Conservation (phyloP, 148 eudicot genomes). For the Camellia sinensis region DNA sequence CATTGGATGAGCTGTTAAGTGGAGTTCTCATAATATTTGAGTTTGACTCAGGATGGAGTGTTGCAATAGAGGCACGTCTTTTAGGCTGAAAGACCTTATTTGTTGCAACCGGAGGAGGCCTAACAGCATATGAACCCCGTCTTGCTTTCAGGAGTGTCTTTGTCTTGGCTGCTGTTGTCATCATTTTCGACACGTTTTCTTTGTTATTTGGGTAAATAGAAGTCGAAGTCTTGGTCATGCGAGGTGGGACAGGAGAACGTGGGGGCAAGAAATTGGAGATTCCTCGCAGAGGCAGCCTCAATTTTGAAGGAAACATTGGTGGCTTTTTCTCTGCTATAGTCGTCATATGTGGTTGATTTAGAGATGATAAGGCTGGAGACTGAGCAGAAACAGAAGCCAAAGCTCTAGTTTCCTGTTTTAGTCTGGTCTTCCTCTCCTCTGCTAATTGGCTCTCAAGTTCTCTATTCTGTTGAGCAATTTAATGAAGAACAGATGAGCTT, state of each 20-base stretch:
- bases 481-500: background rate
- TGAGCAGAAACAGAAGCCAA: conserved; percentile 52
- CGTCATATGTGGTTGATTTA: conserved; percentile 40
- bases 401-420: conserved; percentile 68
- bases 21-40: conserved; percentile 32
- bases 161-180: conserved; percentile 23
- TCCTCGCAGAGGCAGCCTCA: conserved; percentile 68
- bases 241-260: conserved; percentile 30
- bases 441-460: conserved; percentile 82
- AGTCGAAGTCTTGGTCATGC: conserved; percentile 35
- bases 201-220: conserved; percentile 40
- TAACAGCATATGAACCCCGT: conserved; percentile 53
- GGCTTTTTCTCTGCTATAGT: conserved; percentile 51
- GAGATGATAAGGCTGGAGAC: conserved; percentile 34
- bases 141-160: conserved; percentile 45
- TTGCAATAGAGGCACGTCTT: conserved; percentile 69
- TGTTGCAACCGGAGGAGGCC: conserved; percentile 33
- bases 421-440: conserved; percentile 71
- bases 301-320: conserved; percentile 63
- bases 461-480: conserved; percentile 47
- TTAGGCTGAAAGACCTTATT: conserved; percentile 42
- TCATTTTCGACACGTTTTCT: conserved; percentile 43
- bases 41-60: conserved; percentile 23
- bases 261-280: conserved; percentile 61
- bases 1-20: conserved; percentile 16